These are phyloP conservation scores for Yarrowia sp. DNA, from an alignment of 805 yeast genomes.

Conservation along the genomic window DNA sequence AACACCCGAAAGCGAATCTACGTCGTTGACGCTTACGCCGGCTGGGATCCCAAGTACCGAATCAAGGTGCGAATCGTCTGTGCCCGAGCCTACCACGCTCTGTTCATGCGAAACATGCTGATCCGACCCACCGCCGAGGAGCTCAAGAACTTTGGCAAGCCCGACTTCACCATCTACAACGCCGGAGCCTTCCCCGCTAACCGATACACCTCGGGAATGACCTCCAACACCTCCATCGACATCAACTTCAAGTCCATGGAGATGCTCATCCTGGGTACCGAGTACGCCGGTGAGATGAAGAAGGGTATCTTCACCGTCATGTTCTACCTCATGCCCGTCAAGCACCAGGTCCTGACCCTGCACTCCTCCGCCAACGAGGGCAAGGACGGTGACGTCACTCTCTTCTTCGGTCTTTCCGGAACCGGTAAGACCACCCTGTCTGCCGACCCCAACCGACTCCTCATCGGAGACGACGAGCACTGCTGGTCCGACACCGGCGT, in stretches of 20 bases:
- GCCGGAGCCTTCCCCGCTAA: conserved; percentile 99
- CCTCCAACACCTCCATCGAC: conserved; percentile 93
- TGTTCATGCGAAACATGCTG: conserved; percentile 97
- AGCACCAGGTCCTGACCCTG: conserved; percentile 86
- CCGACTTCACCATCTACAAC: conserved; percentile 97
- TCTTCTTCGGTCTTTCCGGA: conserved; percentile 96
- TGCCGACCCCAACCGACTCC: conserved; percentile 91
- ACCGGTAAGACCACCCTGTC: conserved; percentile 98
- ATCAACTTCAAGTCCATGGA: conserved; percentile 97
- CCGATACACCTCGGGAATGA: conserved; percentile 95
- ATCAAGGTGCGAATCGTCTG: conserved; percentile 94
- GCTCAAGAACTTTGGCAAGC: conserved; percentile 88
- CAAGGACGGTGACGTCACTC: conserved; percentile 82
- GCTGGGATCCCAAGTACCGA: conserved; percentile 99
- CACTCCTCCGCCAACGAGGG: conserved; percentile 98
- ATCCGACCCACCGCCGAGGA: conserved; percentile 94
- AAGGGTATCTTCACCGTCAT: conserved; percentile 98
- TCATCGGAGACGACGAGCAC: conserved; percentile 99
- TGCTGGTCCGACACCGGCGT: conserved; percentile 99
- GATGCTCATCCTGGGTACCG: conserved; percentile 98
- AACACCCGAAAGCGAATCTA: conserved; percentile 94
- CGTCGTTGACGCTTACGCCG: conserved; percentile 96
- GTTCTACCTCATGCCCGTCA: conserved; percentile 98
- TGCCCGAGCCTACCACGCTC: conserved; percentile 98
- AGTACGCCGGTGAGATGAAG: conserved; percentile 99